Base-by-base conservation (phyloP, 805 yeast genomes). In the Millerago galiae region DNA sequence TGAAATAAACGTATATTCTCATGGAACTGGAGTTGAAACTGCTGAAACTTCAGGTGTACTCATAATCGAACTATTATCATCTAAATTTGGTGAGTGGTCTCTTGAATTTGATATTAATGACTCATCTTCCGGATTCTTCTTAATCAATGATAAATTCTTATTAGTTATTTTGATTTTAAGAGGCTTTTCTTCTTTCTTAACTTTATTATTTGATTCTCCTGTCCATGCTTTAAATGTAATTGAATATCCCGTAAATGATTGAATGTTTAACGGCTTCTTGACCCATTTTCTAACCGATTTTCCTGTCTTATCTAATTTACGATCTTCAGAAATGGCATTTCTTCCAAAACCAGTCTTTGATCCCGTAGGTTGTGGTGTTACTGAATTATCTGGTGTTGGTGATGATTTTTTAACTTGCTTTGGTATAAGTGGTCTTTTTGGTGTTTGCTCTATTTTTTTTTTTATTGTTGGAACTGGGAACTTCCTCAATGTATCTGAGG, bases 201-300 rank as follows among this genome's bases (percentile, higher is more conserved):
- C 40, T 15, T 21, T 4, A 21, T 12, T 35, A 7, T 21, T 21
- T 21, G 24, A 21, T 21, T 51, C 65, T 30, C 72, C 73, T 8
- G 52, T 51, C 77, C 76, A 72, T 12, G 63, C 51, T 5, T 45
- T 40, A 36, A 70, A 53, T 2, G 55, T 47, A 48, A 66, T 66
- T 18, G 53, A 56, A 44, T 61, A 65, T 5, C 77, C 77, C 0
- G 78, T 71, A 46, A 74, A 73, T 21, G 70, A 63, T 43, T 63
- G 66, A 31, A 74, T 52, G 11, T 56, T 55, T 9, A 72, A 41
- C 1, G 68, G 67, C 36, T 58, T 54, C 45, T 66, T 65, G 9
- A 43, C 47, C 80, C 80, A 74, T 43, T 60, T 61, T 36, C 78
- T 59, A 37, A 70, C 65, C 14, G 69, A 68, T 30, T 54, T 60